Conservation (phyloP, 2,329 filamentous ascomycete species). For the Uncinocarpus reesii region DNA sequence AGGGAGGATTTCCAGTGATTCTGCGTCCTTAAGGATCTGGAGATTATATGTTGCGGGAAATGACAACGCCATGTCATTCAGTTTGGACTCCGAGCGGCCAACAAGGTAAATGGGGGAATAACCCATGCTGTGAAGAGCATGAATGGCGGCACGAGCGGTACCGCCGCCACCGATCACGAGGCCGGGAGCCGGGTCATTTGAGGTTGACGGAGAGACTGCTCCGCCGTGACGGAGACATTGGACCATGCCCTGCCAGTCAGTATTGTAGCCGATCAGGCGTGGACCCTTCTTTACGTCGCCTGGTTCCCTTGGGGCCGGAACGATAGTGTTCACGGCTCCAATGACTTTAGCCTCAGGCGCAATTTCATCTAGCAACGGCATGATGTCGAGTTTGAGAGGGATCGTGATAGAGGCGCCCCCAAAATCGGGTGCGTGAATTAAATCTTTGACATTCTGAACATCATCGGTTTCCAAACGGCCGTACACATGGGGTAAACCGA, state of each 20-base stretch:
- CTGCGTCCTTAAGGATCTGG: constrained; percentile 47
- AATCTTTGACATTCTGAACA: constrained; percentile 48
- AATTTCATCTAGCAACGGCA: constrained; percentile 67
- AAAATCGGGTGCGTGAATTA: constrained; percentile 64
- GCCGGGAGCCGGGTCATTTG: constrained; percentile 42
- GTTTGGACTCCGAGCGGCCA: constrained; percentile 62
- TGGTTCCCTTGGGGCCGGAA: constrained; percentile 42
- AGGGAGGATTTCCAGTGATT: constrained; percentile 47
- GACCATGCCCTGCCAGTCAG: constrained; percentile 90
- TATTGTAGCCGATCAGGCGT: constrained; percentile 75
- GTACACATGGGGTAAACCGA: constrained; percentile 80
- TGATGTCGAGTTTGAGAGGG: constrained; percentile 82
- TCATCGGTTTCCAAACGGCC: constrained; percentile 61
- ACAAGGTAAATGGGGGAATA: constrained; percentile 80
- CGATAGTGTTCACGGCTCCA: constrained; percentile 89
- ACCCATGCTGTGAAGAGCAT: constrained; percentile 70
- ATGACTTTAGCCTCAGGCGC: constrained; percentile 70
- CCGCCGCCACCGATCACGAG: constrained; percentile 87
- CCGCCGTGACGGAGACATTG: constrained; percentile 63
- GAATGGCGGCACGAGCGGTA: constrained; percentile 84
- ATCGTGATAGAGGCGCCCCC: constrained; percentile 94
- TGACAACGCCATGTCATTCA: constrained; percentile 54
- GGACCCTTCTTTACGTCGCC: constrained; percentile 35
- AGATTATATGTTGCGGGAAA: constrained; percentile 69
- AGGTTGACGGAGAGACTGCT: constrained; percentile 44